Percentiles rank a stretch among this genome's conserved stretches.
phyloP scores from a whole-genome alignment of 495 filamentous ascomycete species.

The Usnea hakonensis region DNA sequence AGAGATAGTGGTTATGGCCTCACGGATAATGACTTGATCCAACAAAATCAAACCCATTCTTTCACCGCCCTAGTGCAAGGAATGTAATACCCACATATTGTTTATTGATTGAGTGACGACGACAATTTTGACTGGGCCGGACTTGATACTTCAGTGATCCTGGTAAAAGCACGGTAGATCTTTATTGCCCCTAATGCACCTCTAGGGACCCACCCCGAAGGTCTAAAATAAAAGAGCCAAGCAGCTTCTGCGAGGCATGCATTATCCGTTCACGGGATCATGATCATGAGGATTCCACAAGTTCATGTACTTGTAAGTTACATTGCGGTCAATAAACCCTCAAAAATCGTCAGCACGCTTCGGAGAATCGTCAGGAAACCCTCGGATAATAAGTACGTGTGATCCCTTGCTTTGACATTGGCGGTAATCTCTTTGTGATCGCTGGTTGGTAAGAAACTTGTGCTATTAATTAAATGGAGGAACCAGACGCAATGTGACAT shows the following conservation, averaged over 20 bases:
- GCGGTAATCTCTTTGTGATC: background rate
- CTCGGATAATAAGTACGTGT: background rate
- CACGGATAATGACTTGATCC: background rate
- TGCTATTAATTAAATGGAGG: background rate
- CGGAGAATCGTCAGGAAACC: background rate
- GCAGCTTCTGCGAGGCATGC: slow-evolving; percentile 1
- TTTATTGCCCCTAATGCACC: slow-evolving; percentile 1
- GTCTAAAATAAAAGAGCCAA: background rate
- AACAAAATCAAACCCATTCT: too few species aligned
- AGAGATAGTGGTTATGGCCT: background rate
- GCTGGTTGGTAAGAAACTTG: background rate
- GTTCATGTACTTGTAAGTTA: too few species aligned
- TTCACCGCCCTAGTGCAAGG: too few species aligned
- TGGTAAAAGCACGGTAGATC: too few species aligned
- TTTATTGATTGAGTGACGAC: too few species aligned
- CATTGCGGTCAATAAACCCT: too few species aligned
- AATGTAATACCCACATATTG: too few species aligned
- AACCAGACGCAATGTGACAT: too few species aligned
- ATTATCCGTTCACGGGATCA: background rate
- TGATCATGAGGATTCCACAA: background rate
- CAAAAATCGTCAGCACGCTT: too few species aligned
- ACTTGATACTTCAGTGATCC: too few species aligned
- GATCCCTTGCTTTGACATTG: background rate
- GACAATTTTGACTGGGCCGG: too few species aligned
- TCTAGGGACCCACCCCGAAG: background rate